Evolutionary conservation across 164 flowering plant species (phyloP).

Genomic region (Houttuynia cordata): DNA sequence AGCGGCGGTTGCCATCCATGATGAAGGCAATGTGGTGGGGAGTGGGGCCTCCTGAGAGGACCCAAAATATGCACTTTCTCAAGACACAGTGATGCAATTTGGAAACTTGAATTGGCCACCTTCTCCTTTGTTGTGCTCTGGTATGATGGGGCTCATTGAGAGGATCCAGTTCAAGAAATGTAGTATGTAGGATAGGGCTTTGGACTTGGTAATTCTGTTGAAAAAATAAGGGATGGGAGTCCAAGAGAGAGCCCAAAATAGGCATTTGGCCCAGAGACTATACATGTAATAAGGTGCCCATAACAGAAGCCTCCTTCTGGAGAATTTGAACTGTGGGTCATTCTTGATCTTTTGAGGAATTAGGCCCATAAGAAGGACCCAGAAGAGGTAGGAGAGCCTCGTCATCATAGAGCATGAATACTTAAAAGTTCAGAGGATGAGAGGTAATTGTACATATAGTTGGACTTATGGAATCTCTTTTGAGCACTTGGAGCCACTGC

Average conservation of each 20-base stretch:
- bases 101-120: background rate
- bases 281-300: background rate
- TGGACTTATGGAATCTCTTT: background rate
- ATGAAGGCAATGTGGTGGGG: slow-evolving; percentile 56
- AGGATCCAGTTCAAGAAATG: background rate
- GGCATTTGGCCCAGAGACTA: background rate
- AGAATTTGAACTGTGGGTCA: background rate
- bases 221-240: background rate
- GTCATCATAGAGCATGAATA: background rate
- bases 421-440: background rate
- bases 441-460: too few species aligned
- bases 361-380: background rate
- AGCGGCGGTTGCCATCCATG: slow-evolving; percentile 65
- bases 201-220: background rate
- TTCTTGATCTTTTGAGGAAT: background rate
- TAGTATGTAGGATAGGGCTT: background rate
- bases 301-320: background rate
- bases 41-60: slow-evolving; percentile 46
- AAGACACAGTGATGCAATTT: slow-evolving; percentile 4
- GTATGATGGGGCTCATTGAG: background rate
- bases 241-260: background rate
- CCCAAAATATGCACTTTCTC: slow-evolving; percentile 19
- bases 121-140: background rate
- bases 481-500: background rate
- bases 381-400: background rate